Conservation (phyloP, 1,284 basidiomycete genomes). For the Entoloma clypeatum region DNA sequence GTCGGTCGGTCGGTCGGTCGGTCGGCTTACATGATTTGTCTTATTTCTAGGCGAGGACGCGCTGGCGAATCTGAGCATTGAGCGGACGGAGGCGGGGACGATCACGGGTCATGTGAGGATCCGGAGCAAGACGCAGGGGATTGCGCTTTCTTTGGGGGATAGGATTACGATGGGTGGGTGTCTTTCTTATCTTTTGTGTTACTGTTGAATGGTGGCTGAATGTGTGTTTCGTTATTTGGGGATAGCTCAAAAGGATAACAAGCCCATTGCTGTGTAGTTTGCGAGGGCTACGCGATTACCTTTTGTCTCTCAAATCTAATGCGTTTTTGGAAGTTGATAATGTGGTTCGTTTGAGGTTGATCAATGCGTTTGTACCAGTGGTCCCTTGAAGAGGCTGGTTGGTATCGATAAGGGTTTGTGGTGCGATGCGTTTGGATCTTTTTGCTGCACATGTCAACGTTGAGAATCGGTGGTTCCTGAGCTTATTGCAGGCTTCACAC, state of each 20-base stretch:
- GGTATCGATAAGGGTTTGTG: too few relatives aligned
- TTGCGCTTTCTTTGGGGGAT: constrained; percentile 91
- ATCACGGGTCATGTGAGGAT: constrained; percentile 92
- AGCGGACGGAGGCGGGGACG: constrained; percentile 77
- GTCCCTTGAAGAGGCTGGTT: too few relatives aligned
- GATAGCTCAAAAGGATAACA: constrained; percentile 63
- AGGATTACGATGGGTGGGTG: constrained; percentile 82
- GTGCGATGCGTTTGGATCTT: too few relatives aligned
- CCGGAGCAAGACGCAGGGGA: constrained; percentile 92
- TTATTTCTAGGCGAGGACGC: constrained; percentile 81
- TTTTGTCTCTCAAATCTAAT: neutral
- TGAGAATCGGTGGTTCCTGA: too few relatives aligned
- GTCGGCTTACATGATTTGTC: too few relatives aligned
- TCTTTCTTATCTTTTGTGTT: constrained; percentile 3
- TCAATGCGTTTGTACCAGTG: too few relatives aligned
- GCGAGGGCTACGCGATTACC: too few relatives aligned
- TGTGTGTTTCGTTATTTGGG: constrained; percentile 6
- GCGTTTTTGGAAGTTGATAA: neutral
- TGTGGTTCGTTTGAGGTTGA: too few relatives aligned
- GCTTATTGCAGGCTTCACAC: too few relatives aligned
- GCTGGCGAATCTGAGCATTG: constrained; percentile 92
- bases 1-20: too few relatives aligned
- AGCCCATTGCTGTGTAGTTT: constrained; percentile 41
- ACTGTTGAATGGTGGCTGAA: neutral
- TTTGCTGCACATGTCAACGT: too few relatives aligned